These are phyloP conservation scores for Auricularia sp. DNA, from an alignment of 768 basidiomycete species.

Conservation along the genomic window DNA sequence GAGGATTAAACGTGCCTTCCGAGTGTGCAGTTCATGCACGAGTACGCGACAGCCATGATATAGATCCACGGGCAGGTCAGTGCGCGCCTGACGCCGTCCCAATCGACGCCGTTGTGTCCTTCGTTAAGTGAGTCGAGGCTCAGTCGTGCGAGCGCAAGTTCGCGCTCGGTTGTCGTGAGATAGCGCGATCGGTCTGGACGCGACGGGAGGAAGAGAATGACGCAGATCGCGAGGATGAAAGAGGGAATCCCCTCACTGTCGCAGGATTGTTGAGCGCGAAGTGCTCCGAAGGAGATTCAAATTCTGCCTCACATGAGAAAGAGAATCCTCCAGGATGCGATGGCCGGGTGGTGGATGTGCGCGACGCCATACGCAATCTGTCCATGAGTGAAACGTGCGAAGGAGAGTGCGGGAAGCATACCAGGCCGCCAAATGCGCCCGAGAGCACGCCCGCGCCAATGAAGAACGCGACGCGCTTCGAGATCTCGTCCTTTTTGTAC, in stretches of 20 bases:
- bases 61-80: slow-evolving; percentile 26
- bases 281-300: not conserved
- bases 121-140: slow-evolving; percentile 18
- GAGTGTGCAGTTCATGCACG: slow-evolving; percentile 23
- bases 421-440: slow-evolving; percentile 7
- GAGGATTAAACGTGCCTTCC: not conserved
- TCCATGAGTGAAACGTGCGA: not conserved
- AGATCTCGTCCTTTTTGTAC: slow-evolving; percentile 19
- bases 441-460: slow-evolving; percentile 24
- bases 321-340: slow-evolving; percentile 19
- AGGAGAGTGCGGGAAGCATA: not conserved
- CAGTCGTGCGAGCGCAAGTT: slow-evolving; percentile 23
- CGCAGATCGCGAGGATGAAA: slow-evolving; percentile 24
- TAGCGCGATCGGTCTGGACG: slow-evolving; percentile 25
- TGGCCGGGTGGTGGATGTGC: slow-evolving; percentile 14
- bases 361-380: slow-evolving; percentile 15
- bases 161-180: slow-evolving; percentile 25
- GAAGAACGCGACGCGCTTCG: slow-evolving; percentile 29
- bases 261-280: not conserved
- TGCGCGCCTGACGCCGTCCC: slow-evolving; percentile 22
- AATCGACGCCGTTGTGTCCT: slow-evolving; percentile 17
- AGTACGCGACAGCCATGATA: slow-evolving; percentile 14
- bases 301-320: slow-evolving; percentile 24
- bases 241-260: slow-evolving; percentile 19
- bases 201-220: slow-evolving; percentile 27